Evolutionary conservation across 192 early-diverging fungal genomes (phyloP).

Genomic region (Neocallimastix lanati): DNA sequence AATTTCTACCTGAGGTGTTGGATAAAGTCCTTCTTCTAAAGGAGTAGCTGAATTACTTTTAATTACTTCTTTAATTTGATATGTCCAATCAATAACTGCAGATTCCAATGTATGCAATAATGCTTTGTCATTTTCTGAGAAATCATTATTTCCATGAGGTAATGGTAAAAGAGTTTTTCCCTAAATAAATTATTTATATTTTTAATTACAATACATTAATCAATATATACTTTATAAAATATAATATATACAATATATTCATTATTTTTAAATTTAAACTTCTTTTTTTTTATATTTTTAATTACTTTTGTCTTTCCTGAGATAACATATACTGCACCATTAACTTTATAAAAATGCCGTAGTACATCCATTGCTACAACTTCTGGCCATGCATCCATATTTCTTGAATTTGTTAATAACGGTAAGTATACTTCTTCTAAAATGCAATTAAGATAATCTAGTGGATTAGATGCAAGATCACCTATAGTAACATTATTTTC

Average conservation of each 20-base stretch:
- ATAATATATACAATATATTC: no score
- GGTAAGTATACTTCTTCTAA: slow-evolving; percentile 47
- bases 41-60: slow-evolving; percentile 35
- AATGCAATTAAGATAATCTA: slow-evolving; percentile 31
- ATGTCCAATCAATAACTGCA: slow-evolving; percentile 50
- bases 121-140: slow-evolving; percentile 21
- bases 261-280: no score
- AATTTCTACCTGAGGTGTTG: slow-evolving; percentile 42
- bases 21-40: slow-evolving; percentile 39
- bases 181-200: slow-evolving; percentile 8
- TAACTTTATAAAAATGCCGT: slow-evolving; percentile 38
- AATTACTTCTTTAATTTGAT: slow-evolving; percentile 49
- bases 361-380: slow-evolving; percentile 48
- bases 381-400: slow-evolving; percentile 47
- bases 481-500: slow-evolving; percentile 38
- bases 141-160: slow-evolving; percentile 32
- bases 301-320: slow-evolving; percentile 43
- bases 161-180: slow-evolving; percentile 48
- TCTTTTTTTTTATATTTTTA: not conserved
- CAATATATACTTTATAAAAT: no score
- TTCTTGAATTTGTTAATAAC: slow-evolving; percentile 37
- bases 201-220: no score
- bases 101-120: slow-evolving; percentile 41
- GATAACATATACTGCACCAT: slow-evolving; percentile 46
- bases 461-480: slow-evolving; percentile 33